Percentiles rank a stretch among this genome's conserved stretches.
phyloP scores from a whole-genome alignment of 2,329 filamentous ascomycete species.

The Sclerotiophoma versabilis region DNA sequence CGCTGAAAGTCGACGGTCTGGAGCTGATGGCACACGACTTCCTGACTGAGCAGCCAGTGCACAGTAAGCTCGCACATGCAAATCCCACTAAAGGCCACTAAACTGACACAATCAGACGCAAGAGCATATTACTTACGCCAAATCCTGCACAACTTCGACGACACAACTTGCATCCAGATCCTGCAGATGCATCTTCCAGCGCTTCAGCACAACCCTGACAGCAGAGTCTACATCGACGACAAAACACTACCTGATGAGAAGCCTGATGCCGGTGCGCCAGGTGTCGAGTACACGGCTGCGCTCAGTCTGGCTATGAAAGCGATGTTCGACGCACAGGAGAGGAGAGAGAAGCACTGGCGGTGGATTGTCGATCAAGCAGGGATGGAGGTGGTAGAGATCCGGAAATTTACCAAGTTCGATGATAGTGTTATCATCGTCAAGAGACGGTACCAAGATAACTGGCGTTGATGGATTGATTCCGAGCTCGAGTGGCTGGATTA shows the following conservation, averaged over 20 bases:
- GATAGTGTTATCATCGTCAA: constrained; percentile 16
- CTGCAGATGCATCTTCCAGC: constrained; percentile 15
- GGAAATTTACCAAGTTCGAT: constrained; percentile 1
- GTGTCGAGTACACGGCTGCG: constrained; percentile 5
- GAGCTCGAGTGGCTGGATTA: no score
- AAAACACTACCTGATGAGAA: constrained; percentile 1
- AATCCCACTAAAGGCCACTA: neutral
- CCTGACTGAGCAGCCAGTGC: constrained; percentile 4
- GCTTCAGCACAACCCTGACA: neutral
- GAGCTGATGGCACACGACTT: constrained; percentile 11
- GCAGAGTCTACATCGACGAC: constrained; percentile 8
- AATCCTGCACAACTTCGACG: constrained; percentile 5
- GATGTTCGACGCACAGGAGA: constrained; percentile 12
- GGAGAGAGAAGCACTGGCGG: constrained; percentile 22
- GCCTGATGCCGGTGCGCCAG: neutral
- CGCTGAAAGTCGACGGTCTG: neutral
- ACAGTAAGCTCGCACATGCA: neutral
- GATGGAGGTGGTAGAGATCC: constrained; percentile 18
- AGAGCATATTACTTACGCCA: constrained; percentile 15
- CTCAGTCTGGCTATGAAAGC: neutral
- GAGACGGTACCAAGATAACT: constrained; percentile 7
- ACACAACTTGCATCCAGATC: constrained; percentile 11
- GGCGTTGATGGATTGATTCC: constrained; percentile 13
- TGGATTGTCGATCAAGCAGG: constrained; percentile 19
- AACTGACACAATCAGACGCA: neutral